phyloP scores from a whole-genome alignment of 2,329 filamentous ascomycete genomes.

The Monosporascus sp. region DNA sequence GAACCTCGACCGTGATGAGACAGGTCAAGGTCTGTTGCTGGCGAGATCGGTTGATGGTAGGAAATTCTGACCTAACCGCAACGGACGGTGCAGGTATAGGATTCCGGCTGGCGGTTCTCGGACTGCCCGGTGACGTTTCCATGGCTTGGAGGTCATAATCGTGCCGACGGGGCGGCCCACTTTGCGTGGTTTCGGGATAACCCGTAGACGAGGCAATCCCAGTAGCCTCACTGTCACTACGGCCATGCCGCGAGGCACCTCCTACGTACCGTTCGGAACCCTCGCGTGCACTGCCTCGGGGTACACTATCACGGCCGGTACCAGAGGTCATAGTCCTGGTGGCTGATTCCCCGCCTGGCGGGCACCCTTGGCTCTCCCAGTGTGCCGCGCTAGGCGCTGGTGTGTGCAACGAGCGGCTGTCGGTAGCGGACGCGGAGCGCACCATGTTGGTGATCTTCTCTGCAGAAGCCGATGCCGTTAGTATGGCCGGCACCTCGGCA shows the following conservation, averaged over 20 bases:
- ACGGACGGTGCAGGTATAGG: conserved; percentile 87
- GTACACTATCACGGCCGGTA: conserved; percentile 31
- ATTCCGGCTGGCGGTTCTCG: conserved; percentile 68
- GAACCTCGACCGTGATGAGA: conserved; percentile 87
- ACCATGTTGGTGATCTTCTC: conserved; percentile 95
- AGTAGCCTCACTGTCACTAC: conserved; percentile 75
- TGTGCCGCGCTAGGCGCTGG: conserved; percentile 56
- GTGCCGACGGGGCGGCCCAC: conserved; percentile 66
- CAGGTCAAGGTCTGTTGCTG: conserved; percentile 95
- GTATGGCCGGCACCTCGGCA: not conserved
- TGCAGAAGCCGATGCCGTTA: conserved; percentile 35
- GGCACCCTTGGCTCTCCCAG: conserved; percentile 63
- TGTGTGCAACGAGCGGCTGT: conserved; percentile 49
- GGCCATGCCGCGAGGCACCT: conserved; percentile 51
- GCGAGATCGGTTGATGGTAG: conserved; percentile 83
- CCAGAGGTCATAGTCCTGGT: conserved; percentile 27
- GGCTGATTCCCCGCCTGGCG: conserved; percentile 42
- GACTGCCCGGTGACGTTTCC: conserved; percentile 77
- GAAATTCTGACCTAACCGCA: conserved; percentile 95
- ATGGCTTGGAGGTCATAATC: conserved; percentile 96
- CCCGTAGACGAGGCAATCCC: conserved; percentile 71
- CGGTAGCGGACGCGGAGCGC: conserved; percentile 68
- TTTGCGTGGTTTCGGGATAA: conserved; percentile 71
- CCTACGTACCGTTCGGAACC: conserved; percentile 38
- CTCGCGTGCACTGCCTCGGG: conserved; percentile 40